Base-by-base conservation (phyloP, 768 basidiomycete species). In the Fomitopsis pulvina region DNA sequence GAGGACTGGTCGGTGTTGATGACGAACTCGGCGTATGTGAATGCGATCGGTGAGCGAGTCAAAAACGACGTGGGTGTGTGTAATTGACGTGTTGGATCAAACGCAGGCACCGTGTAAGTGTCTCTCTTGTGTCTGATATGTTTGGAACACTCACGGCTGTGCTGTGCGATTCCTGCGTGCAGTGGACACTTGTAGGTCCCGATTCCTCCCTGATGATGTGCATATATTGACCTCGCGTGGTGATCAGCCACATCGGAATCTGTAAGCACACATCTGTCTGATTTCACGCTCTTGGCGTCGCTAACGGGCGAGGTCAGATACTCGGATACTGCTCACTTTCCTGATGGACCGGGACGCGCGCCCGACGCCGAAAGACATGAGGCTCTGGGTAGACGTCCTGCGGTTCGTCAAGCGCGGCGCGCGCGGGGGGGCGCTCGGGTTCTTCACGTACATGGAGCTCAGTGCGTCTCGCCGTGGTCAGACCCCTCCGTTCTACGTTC, bases 371-470 rank as follows among this genome's bases (percentile, higher is more conserved):
- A 70, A 71, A 45, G 76, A 77, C 55, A 78, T 76, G 77, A 74
- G 76, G 60, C 66, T 78, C 11, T 79, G 78, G 78, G 78, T 81
- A 25, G 76, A 79, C 59, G 65, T 70, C 26, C 61, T 78, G 25
- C 68, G 73, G 18, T 79, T 72, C 60, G 55, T 80, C 59, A 79
- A 79, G 64, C 65, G 67, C 18, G 74, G 75, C 43, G 73, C 75
- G 1, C 66, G 67, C 0, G 70, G 71, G 6, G 72, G 75, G 12
- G 72, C 75, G 0, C 63, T 80, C 0, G 69, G 73, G 1, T 79
- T 79, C 69, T 80, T 79, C 66, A 79, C 77, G 5, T 79, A 78
- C 57, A 70, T 74, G 63, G 79, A 79, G 50, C 69, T 78, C 27
- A 73, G 76, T 77, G 50, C 54, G 75, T 70, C 5, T 25, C 16